phyloP scores from a whole-genome alignment of 352 stramenopile genomes.

The Phytophthora cactorum region DNA sequence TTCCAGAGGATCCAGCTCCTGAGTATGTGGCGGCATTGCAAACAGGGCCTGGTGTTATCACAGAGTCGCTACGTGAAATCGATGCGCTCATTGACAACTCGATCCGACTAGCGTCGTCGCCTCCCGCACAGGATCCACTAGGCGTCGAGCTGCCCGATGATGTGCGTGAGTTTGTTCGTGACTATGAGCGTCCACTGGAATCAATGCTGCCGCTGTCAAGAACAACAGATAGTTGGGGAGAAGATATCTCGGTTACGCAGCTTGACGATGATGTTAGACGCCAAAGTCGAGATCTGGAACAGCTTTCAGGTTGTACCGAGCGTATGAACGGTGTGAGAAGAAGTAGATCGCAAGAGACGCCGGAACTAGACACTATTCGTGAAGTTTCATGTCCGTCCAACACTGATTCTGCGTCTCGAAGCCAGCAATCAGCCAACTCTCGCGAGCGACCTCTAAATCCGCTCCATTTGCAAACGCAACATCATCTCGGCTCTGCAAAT shows the following conservation, averaged over 20 bases:
- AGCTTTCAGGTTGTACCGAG: constrained; percentile 26
- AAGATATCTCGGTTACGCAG: constrained; percentile 43
- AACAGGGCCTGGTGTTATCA: constrained; percentile 46
- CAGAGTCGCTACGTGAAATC: constrained; percentile 57
- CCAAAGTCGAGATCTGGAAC: constrained; percentile 31
- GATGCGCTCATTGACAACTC: constrained; percentile 53
- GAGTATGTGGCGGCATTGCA: constrained; percentile 47
- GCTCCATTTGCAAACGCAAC: not conserved
- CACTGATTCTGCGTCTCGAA: constrained; percentile 19
- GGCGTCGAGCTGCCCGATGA: constrained; percentile 32
- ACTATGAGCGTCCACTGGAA: constrained; percentile 58
- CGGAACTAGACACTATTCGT: constrained; percentile 48
- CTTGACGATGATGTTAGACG: constrained; percentile 40
- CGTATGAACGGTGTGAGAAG: constrained; percentile 18
- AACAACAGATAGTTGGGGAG: constrained; percentile 68
- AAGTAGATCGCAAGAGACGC: constrained; percentile 37
- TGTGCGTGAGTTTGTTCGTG: constrained; percentile 51
- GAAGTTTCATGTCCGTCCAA: constrained; percentile 32
- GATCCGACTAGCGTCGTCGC: constrained; percentile 17
- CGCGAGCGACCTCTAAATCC: not conserved
- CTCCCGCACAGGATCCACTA: constrained; percentile 15
- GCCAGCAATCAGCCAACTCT: constrained; percentile 12
- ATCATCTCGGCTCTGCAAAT: not conserved
- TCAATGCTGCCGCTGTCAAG: constrained; percentile 59
- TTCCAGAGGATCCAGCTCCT: constrained; percentile 30